A percentile compares a stretch with the other conserved stretches of the same genome.
These are phyloP conservation scores for Xerocomellus chrysenteron DNA, from an alignment of 768 basidiomycete species.

Conservation along the genomic window DNA sequence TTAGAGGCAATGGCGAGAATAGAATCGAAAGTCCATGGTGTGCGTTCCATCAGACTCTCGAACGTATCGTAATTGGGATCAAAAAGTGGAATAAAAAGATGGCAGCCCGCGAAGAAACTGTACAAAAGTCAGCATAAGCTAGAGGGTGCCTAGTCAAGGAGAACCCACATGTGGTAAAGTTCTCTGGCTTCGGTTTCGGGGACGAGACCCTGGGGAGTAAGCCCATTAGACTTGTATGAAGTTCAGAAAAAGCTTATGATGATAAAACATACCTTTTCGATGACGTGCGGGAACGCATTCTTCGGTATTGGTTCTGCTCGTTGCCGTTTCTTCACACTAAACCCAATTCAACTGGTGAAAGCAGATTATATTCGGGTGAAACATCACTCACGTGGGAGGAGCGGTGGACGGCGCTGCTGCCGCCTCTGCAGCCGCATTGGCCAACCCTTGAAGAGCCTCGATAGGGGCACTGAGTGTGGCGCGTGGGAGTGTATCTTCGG, in stretches of 20 bases:
- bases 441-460: slow-evolving; percentile 89
- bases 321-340: slow-evolving; percentile 74
- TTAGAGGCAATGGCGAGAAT: slow-evolving; percentile 90
- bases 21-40: slow-evolving; percentile 94
- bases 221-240: not conserved
- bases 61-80: slow-evolving; percentile 92
- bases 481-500: slow-evolving; percentile 84
- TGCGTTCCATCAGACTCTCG: slow-evolving; percentile 87
- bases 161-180: slow-evolving; percentile 81
- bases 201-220: slow-evolving; percentile 67
- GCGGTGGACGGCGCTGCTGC: slow-evolving; percentile 73
- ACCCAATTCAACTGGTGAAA: not conserved
- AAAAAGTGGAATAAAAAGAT: slow-evolving; percentile 94
- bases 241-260: not conserved
- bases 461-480: slow-evolving; percentile 88
- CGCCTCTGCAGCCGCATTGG: slow-evolving; percentile 93
- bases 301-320: slow-evolving; percentile 79
- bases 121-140: slow-evolving; percentile 3
- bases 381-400: slow-evolving; percentile 49
- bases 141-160: slow-evolving; percentile 11
- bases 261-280: slow-evolving; percentile 64
- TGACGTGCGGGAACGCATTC: slow-evolving; percentile 86
- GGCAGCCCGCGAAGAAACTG: slow-evolving; percentile 95
- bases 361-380: not conserved
- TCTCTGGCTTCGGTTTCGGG: slow-evolving; percentile 83